These are phyloP conservation scores for Rhizopus microsporus DNA, from an alignment of 371 early-diverging fungal genomes.

Conservation along the genomic window DNA sequence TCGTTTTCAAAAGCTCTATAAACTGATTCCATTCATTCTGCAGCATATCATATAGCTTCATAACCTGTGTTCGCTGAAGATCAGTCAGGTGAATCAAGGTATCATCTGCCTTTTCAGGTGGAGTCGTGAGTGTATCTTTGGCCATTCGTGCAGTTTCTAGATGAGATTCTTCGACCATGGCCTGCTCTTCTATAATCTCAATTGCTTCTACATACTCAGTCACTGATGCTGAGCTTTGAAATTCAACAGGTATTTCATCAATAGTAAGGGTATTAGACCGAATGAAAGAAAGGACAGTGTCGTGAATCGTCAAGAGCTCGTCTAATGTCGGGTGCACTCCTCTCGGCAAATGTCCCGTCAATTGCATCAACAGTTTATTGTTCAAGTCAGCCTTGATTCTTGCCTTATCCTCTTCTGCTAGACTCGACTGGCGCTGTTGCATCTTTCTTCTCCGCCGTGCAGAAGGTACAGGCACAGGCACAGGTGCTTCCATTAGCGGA, in stretches of 20 bases:
- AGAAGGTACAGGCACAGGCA: slow-evolving; percentile 42
- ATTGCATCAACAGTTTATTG: slow-evolving; percentile 43
- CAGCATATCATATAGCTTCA: slow-evolving; percentile 35
- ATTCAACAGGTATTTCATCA: slow-evolving; percentile 45
- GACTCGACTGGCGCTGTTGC: slow-evolving; percentile 35
- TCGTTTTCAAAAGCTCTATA: slow-evolving; percentile 29
- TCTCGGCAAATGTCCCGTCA: slow-evolving; percentile 49
- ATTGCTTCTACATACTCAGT: slow-evolving; percentile 44
- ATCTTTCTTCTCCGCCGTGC: slow-evolving; percentile 33
- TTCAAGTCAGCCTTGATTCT: slow-evolving; percentile 47
- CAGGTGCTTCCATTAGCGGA: slow-evolving; percentile 20
- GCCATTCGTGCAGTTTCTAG: slow-evolving; percentile 38
- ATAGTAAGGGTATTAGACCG: slow-evolving; percentile 41
- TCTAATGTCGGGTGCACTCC: slow-evolving; percentile 49
- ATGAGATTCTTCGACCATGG: slow-evolving; percentile 22
- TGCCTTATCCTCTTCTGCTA: slow-evolving; percentile 45
- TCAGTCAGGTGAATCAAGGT: slow-evolving; percentile 44
- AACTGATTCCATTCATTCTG: slow-evolving; percentile 45
- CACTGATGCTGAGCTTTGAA: slow-evolving; percentile 30
- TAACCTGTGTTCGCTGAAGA: slow-evolving; percentile 37
- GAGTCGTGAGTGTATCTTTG: slow-evolving; percentile 24
- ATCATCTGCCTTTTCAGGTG: slow-evolving; percentile 42
- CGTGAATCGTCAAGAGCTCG: slow-evolving; percentile 43
- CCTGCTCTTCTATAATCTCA: slow-evolving; percentile 42
- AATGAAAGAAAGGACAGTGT: slow-evolving; percentile 42